phyloP scores from a whole-genome alignment of 345 rosid species.

The Xanthoceras sorbifolium region DNA sequence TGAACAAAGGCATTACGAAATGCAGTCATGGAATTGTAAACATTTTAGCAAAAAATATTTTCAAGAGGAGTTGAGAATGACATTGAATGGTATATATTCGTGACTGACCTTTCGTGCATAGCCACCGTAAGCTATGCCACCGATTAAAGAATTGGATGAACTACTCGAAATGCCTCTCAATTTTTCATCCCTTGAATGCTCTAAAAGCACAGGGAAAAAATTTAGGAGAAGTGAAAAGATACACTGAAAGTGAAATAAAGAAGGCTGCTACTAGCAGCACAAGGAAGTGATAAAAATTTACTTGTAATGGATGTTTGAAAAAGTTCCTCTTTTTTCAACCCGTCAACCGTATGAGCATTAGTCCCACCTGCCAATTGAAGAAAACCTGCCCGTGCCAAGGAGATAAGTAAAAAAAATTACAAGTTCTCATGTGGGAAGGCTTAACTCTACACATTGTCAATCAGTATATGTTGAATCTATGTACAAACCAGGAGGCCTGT shows the following conservation, averaged over 20 bases:
- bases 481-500: slow-evolving; percentile 49
- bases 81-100: neutral
- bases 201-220: slow-evolving; percentile 5
- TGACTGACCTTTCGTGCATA: slow-evolving; percentile 56
- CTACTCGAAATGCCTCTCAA: slow-evolving; percentile 3
- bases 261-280: neutral
- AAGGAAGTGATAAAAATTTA: neutral
- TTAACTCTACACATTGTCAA: neutral
- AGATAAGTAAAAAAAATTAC: neutral
- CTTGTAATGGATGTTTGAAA: slow-evolving; percentile 35
- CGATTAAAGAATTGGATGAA: slow-evolving; percentile 30
- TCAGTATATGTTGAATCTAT: neutral
- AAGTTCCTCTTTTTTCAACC: slow-evolving; percentile 47
- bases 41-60: no score
- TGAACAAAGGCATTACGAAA: slow-evolving; percentile 1
- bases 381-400: slow-evolving; percentile 37
- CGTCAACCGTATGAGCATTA: slow-evolving; percentile 52
- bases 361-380: slow-evolving; percentile 68
- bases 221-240: neutral
- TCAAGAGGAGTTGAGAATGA: neutral
- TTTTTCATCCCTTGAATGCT: slow-evolving; percentile 14
- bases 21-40: neutral
- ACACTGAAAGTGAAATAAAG: neutral
- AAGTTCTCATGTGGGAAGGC: neutral
- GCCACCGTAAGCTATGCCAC: slow-evolving; percentile 65